Evolutionary conservation across 441 rosid genomes (phyloP), one percentile per base, ranked within the genome.

Genomic region (Croton laevigatus): DNA sequence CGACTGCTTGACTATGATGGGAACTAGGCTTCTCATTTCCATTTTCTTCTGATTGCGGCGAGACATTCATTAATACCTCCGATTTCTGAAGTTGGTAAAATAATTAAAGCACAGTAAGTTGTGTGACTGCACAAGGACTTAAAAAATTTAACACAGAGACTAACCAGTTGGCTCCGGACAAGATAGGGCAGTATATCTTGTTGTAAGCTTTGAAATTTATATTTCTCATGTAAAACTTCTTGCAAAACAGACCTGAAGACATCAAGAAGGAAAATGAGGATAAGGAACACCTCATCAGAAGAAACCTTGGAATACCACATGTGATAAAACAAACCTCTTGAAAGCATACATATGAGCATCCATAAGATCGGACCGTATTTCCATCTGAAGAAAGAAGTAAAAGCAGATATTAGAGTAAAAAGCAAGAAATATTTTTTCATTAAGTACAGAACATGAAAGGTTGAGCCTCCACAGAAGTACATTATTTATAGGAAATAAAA

Each of bases 331-430:
- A 66, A 78, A 94, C 99, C 97, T 89, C 82, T 90, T 94, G 86
- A 94, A 91, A 36, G 99, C 97, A 71, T 94, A 94, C 87, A 94
- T 76, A 85, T 94, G 97, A 71, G 91, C 88, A 83, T 94, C 99
- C 89, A 94, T 84, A 76, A 94, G 89, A 89, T 94, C 97, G 70
- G 90, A 86, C 78, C 82, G 87, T 65, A 91, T 80, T 75, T 94
- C 97, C 96, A 94, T 90, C 97, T 94, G 80, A 66, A 37, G 32
- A 58, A 79, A 71, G 64, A 62, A 63, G 71, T 73, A 70, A 71
- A 54, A 36, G 42, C 62, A 45, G 70, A 70, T 57, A 75, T 69
- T 45, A 66, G 71, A 36, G 51, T 54, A 65, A 51, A 27, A 69
- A 42, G 27, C 60, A 49, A 61, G n/a, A 27, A 52, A 63, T 27